Evolutionary conservation across 2,329 filamentous ascomycete species (phyloP).

Genomic region (Paracorniculantispora psalliotae): DNA sequence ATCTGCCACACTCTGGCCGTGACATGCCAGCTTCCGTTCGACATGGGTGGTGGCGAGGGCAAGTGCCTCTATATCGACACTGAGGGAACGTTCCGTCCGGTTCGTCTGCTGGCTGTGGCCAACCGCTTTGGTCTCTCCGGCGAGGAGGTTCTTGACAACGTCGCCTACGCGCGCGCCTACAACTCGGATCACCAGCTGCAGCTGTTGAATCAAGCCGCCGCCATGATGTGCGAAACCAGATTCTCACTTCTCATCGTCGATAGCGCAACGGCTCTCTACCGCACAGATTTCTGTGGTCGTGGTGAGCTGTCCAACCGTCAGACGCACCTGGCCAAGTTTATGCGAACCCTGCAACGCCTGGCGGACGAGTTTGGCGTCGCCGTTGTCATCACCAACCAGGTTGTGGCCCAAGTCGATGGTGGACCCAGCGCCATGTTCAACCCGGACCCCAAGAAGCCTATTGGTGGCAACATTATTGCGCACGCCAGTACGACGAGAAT

Average conservation of each 20-base stretch:
- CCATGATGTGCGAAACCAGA: slow-evolving; percentile 99
- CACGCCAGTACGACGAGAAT: slow-evolving; percentile 93
- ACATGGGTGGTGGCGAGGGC: slow-evolving; percentile 97
- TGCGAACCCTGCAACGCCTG: slow-evolving; percentile 75
- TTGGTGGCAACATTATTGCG: slow-evolving; percentile 97
- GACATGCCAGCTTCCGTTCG: slow-evolving; percentile 94
- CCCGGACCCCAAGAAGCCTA: slow-evolving; percentile 97
- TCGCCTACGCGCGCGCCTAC: slow-evolving; percentile 95
- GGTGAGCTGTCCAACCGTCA: slow-evolving; percentile 94
- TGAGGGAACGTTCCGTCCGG: slow-evolving; percentile 92
- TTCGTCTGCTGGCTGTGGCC: slow-evolving; percentile 84
- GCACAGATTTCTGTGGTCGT: slow-evolving; percentile 94
- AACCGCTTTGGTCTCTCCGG: slow-evolving; percentile 92
- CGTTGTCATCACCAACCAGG: slow-evolving; percentile 97
- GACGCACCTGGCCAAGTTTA: slow-evolving; percentile 81
- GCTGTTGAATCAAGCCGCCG: slow-evolving; percentile 86
- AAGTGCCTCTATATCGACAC: slow-evolving; percentile 99
- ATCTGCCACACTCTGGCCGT: slow-evolving; percentile 98
- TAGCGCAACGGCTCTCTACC: slow-evolving; percentile 90
- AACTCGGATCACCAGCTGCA: slow-evolving; percentile 98
- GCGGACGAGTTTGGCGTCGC: slow-evolving; percentile 89
- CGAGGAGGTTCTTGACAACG: slow-evolving; percentile 96
- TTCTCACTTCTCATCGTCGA: slow-evolving; percentile 96
- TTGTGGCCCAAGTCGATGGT: slow-evolving; percentile 96
- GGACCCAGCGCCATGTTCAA: slow-evolving; percentile 98